Conservation (phyloP, 768 basidiomycete species). For the Lentinula boryana region DNA sequence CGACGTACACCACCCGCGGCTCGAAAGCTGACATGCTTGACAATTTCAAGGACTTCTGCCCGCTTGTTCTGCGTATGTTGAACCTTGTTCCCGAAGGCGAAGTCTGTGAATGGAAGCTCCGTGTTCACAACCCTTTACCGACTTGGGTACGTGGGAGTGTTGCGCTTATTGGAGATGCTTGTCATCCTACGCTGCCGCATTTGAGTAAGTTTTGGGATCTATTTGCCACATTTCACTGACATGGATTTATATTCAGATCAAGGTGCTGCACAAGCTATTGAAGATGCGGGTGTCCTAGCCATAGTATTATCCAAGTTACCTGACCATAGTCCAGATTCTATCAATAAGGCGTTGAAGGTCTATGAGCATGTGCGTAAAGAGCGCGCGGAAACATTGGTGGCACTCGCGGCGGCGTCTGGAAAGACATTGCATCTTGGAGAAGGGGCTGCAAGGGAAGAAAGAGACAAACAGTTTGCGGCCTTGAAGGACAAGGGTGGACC, state of each 20-base stretch:
- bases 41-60: conserved; percentile 29
- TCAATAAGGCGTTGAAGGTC: conserved; percentile 12
- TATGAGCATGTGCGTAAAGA: conserved; percentile 18
- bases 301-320: conserved; percentile 18
- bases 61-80: conserved; percentile 26
- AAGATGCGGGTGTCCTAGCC: conserved; percentile 31
- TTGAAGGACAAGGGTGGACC: conserved; percentile 12
- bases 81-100: conserved; percentile 25
- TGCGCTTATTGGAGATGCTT: conserved; percentile 30
- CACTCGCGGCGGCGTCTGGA: conserved; percentile 14
- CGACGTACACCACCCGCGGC: conserved; percentile 26
- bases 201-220: not conserved
- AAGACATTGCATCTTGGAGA: conserved; percentile 12
- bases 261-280: conserved; percentile 35
- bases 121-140: conserved; percentile 27
- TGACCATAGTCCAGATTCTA: not conserved
- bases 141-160: conserved; percentile 29
- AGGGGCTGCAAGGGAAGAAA: conserved; percentile 11
- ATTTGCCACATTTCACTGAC: too few relatives aligned
- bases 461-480: conserved; percentile 16
- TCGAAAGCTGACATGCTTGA: conserved; percentile 27
- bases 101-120: conserved; percentile 34
- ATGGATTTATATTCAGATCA: conserved; percentile 9
- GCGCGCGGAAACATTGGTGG: conserved; percentile 14
- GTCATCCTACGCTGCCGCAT: conserved; percentile 21